Percentiles rank a stretch among this genome's conserved stretches.
These are phyloP conservation scores for Rhizopogon salebrosus DNA, from an alignment of 768 basidiomycete genomes.

Conservation along the genomic window DNA sequence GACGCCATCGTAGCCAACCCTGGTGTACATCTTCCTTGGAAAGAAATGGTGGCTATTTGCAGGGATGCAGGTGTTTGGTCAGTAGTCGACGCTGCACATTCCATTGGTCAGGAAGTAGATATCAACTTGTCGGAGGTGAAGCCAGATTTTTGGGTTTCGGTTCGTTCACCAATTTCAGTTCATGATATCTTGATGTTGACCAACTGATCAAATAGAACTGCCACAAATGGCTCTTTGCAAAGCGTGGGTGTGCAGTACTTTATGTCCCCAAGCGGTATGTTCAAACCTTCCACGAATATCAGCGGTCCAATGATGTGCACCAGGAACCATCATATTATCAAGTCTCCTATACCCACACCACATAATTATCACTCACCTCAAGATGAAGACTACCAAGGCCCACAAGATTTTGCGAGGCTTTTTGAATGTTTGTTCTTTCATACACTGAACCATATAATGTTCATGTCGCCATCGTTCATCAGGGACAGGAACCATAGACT, in stretches of 20 bases:
- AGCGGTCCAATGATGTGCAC: neutral
- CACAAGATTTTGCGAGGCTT: conserved; percentile 41
- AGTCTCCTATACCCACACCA: conserved; percentile 54
- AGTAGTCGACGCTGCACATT: conserved; percentile 78
- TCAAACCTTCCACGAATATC: neutral
- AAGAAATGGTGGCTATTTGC: conserved; percentile 61
- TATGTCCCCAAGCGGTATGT: conserved; percentile 63
- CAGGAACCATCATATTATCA: conserved; percentile 63
- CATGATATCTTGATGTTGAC: neutral
- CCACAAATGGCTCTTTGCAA: conserved; percentile 80
- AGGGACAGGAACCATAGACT: conserved; percentile 68
- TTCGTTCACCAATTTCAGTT: conserved; percentile 26
- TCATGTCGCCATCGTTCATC: neutral
- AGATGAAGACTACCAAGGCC: conserved; percentile 25
- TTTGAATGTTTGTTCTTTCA: conserved; percentile 35
- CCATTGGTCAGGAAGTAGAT: conserved; percentile 64
- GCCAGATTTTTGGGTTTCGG: conserved; percentile 80
- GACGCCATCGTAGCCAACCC: conserved; percentile 64
- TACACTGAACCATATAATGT: neutral
- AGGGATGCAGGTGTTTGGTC: conserved; percentile 57
- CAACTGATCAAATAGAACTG: conserved; percentile 47
- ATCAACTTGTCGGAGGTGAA: conserved; percentile 49
- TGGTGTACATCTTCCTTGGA: conserved; percentile 64
- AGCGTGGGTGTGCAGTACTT: conserved; percentile 62
- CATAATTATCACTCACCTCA: conserved; percentile 44